Base-by-base conservation (phyloP, 441 rosid species). In the Gossypium davidsonii region DNA sequence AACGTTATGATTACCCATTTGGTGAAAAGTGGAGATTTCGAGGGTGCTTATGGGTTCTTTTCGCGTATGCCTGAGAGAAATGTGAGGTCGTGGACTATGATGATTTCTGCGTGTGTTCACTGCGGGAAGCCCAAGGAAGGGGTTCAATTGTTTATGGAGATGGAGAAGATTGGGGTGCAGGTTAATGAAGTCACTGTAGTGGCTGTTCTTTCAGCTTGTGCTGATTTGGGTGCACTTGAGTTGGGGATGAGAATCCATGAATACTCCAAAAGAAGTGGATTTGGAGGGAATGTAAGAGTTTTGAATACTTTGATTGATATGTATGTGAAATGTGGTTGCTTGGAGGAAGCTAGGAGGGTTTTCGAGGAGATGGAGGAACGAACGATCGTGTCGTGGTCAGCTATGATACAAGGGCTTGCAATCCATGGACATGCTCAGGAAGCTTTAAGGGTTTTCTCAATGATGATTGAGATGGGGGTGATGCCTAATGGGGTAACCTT, bases 291-390 rank as follows among this genome's bases (percentile, higher is more conserved):
- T 55, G 60, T 73, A 14, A 14, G 59, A 26, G 75, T 84, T 57
- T 72, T 63, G 11, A 84, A 82, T 26, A 74, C 88, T 2, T 77
- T 85, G 59, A 52, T 85, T 59, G 83, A 85, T 59, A 83, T 83
- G 86, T 85, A 85, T 64, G 79, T 77, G 28, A 85, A 85, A 74
- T 79, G 84, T 56, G 86, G 86, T 4, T 77, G 74, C 72, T 55
- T 85, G 72, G 80, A 71, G n/a, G 77, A 70, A 49, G 84, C 86
- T 31, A 74, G 34, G 56, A 70, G 68, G 23, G 77, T 83, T 55
- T 85, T 85, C 31, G 6, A 25, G 53, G 79, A 73, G 73, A 79
- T 73, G 74, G 67, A 67, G 10, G 57, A 72, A 42, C 67, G 73
- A 0, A 80, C 83, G 2, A 46, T 70, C 34, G 78, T 73, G 28